Percentiles rank a stretch among this genome's conserved stretches.
These are phyloP conservation scores for Talaromyces sp. DNA, from an alignment of 2,329 filamentous ascomycete genomes.

Conservation along the genomic window DNA sequence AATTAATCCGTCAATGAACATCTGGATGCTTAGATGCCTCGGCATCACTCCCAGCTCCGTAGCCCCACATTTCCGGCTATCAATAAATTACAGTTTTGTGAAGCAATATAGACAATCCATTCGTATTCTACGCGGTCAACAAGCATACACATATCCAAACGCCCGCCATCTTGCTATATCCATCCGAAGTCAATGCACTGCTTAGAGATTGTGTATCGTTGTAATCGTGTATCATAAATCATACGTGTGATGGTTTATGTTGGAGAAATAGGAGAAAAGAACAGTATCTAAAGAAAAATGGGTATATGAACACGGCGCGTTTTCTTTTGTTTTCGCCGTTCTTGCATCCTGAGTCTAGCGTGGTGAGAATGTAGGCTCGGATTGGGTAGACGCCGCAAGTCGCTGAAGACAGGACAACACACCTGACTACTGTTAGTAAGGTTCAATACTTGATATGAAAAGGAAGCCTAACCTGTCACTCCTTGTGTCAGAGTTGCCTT, in stretches of 20 bases:
- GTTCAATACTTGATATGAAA: not conserved
- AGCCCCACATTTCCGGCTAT: not conserved
- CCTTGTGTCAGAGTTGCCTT: slow-evolving; percentile 82
- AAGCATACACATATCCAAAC: not conserved
- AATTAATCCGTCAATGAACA: too few species aligned
- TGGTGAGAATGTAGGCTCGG: not conserved
- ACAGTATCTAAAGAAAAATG: not conserved
- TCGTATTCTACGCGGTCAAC: slow-evolving; percentile 1
- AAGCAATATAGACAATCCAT: not conserved
- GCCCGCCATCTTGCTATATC: slow-evolving; percentile 6
- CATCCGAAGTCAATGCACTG: not conserved
- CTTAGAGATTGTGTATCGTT: slow-evolving; percentile 8
- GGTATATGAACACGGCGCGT: not conserved
- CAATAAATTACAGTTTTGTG: not conserved
- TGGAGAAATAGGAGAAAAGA: not conserved
- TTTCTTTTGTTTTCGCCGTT: not conserved
- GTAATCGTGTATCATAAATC: slow-evolving; percentile 10
- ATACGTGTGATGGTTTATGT: slow-evolving; percentile 4
- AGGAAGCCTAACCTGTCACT: slow-evolving; percentile 66
- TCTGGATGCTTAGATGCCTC: not conserved
- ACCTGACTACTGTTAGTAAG: slow-evolving; percentile 32
- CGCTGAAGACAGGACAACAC: slow-evolving; percentile 54
- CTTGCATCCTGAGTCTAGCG: not conserved
- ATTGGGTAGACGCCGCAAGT: slow-evolving; percentile 35
- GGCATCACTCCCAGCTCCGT: not conserved